Evolutionary conservation across 345 rosid species (phyloP).

Genomic region (Eucalyptus dawsonii): DNA sequence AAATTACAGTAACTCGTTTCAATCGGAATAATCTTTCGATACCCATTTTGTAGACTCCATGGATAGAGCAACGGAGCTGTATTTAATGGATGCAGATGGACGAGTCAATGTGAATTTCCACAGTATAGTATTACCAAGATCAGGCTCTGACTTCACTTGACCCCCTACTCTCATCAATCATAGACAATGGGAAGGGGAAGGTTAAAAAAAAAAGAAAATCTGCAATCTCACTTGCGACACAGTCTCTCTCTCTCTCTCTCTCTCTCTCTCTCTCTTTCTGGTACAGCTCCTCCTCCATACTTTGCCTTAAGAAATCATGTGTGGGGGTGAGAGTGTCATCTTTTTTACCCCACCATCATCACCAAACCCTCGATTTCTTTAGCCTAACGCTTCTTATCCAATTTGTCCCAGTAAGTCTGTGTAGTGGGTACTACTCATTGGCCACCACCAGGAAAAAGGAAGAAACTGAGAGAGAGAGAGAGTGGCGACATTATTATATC

Average conservation of each 20-base stretch:
- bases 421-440: neutral
- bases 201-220: fast-evolving
- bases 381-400: neutral
- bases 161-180: too few relatives aligned
- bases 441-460: neutral
- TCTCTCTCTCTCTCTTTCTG: neutral
- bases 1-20: fast-evolving
- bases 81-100: neutral
- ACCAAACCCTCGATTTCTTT: neutral
- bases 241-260: neutral
- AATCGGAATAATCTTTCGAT: neutral
- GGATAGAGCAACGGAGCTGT: neutral
- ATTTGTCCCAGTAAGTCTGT: neutral
- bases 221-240: neutral
- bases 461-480: neutral
- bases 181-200: neutral
- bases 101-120: neutral
- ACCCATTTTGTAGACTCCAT: neutral
- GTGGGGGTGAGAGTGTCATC: neutral
- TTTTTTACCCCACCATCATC: neutral
- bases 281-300: neutral
- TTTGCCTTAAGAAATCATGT: neutral
- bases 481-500: neutral
- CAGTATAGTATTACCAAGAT: neutral
- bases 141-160: too few relatives aligned